Conservation (phyloP, 768 basidiomycete species). For the Psilocybe sp. region DNA sequence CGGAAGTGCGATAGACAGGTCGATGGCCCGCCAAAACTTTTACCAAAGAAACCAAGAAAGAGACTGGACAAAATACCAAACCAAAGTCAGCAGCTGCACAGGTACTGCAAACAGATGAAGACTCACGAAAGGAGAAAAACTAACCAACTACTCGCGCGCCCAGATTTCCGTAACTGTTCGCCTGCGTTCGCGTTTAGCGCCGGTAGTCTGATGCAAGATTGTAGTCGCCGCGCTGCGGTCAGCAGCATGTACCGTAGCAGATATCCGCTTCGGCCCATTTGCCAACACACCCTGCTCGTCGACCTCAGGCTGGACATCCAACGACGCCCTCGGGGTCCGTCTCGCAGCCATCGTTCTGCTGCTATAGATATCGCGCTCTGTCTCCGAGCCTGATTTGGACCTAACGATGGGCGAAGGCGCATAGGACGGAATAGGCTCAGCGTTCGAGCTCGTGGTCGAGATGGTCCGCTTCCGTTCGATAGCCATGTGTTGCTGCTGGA, state of each 20-base stretch:
- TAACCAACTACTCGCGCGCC: conserved; percentile 21
- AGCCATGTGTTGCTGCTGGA: conserved; percentile 52
- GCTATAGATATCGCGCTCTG: conserved; percentile 49
- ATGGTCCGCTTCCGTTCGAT: conserved; percentile 29
- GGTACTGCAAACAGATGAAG: background rate
- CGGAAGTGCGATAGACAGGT: too few relatives aligned
- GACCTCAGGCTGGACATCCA: conserved; percentile 35
- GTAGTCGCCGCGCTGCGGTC: conserved; percentile 39
- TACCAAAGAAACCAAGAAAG: too few relatives aligned
- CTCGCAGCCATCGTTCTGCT: conserved; percentile 36
- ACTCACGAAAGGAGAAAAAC: conserved; percentile 8
- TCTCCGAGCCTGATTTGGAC: conserved; percentile 34
- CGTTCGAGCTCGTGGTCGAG: conserved; percentile 20
- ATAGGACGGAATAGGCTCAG: conserved; percentile 19
- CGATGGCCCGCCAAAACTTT: too few relatives aligned
- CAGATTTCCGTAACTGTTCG: conserved; percentile 47
- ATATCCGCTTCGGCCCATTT: conserved; percentile 2
- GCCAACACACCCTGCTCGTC: conserved; percentile 7
- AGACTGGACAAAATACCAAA: too few relatives aligned
- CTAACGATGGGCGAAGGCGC: conserved; percentile 14
- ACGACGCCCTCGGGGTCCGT: conserved; percentile 34
- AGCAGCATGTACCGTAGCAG: conserved; percentile 29
- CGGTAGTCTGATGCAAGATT: conserved; percentile 15
- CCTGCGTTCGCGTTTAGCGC: conserved; percentile 34
- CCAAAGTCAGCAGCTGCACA: background rate